Conservation (phyloP, 495 filamentous ascomycete genomes). For the Copromyces sp. region DNA sequence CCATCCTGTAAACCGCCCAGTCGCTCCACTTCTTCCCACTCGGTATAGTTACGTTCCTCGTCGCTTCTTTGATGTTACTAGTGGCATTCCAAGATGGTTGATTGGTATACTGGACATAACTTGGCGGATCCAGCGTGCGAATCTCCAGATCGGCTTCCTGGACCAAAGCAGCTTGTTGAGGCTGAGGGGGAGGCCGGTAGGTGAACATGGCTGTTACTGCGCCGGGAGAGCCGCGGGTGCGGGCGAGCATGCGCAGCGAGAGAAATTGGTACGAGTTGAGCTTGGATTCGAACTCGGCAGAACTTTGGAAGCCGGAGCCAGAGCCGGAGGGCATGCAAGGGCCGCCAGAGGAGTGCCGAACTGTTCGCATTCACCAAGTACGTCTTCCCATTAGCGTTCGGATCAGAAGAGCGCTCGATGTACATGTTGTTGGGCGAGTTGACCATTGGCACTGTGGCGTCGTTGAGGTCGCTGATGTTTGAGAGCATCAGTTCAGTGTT, state of each 20-base stretch:
- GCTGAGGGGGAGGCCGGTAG: constrained; percentile 30
- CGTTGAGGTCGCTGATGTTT: constrained; percentile 24
- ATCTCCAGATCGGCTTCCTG: constrained; percentile 76
- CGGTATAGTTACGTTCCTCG: constrained; percentile 35
- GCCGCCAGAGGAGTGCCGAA: constrained; percentile 28
- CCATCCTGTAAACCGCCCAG: constrained; percentile 61
- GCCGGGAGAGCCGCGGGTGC: constrained; percentile 41
- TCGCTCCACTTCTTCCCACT: constrained; percentile 44
- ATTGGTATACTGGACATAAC: constrained; percentile 59
- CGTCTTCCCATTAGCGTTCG: constrained; percentile 28
- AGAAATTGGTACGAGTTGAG: constrained; percentile 47
- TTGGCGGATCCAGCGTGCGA: constrained; percentile 47
- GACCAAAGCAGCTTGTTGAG: constrained; percentile 27
- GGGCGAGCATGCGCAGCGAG: constrained; percentile 51
- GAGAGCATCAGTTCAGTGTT: constrained; percentile 20
- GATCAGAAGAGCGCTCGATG: constrained; percentile 36
- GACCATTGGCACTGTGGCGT: constrained; percentile 40
- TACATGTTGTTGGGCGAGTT: constrained; percentile 59
- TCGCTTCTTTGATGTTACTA: constrained; percentile 37
- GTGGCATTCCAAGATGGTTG: constrained; percentile 46
- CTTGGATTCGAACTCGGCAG: constrained; percentile 54
- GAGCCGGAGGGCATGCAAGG: not conserved
- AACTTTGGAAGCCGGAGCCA: constrained; percentile 38
- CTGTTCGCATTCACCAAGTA: constrained; percentile 55
- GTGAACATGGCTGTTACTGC: constrained; percentile 66